These are phyloP conservation scores for Diddensiella caesifluorescens DNA, from an alignment of 805 yeast species.

Conservation along the genomic window DNA sequence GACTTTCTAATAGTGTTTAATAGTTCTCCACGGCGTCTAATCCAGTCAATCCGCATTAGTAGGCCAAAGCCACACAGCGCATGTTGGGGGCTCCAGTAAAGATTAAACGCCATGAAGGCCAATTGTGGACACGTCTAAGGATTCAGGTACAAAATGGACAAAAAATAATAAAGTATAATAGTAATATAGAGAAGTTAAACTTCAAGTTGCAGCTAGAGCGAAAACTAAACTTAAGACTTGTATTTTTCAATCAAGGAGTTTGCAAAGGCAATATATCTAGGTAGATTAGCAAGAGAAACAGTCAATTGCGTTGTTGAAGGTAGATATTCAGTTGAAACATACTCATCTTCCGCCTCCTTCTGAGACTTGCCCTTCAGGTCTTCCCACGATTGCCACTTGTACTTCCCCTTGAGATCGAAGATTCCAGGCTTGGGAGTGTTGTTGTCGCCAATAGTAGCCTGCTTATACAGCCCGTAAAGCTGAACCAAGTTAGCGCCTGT, in stretches of 20 bases:
- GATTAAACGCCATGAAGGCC: too few species aligned
- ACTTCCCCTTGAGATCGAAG: conserved; percentile 89
- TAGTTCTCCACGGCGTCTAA: too few species aligned
- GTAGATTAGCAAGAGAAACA: background rate
- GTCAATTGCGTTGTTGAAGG: background rate
- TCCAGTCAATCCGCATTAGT: too few species aligned
- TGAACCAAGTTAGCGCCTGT: conserved; percentile 1
- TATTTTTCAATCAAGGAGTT: conserved; percentile 29
- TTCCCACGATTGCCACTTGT: conserved; percentile 98
- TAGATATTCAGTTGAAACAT: conserved; percentile 19
- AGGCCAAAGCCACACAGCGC: too few species aligned
- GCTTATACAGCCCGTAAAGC: conserved; percentile 91
- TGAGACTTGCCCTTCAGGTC: conserved; percentile 76
- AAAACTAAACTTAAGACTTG: too few species aligned
- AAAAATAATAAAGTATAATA: too few species aligned
- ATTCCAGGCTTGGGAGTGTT: conserved; percentile 80
- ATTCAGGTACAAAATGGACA: too few species aligned
- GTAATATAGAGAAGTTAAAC: too few species aligned
- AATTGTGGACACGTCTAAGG: too few species aligned
- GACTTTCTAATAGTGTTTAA: too few species aligned
- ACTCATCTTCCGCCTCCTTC: conserved; percentile 84
- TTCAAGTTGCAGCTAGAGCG: too few species aligned
- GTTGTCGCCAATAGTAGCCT: conserved; percentile 96
- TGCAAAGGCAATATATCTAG: conserved; percentile 33
- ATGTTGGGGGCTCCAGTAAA: too few species aligned